Conservation (phyloP, 2,329 filamentous ascomycete species). For the Pseudogymnoascus sp. region DNA sequence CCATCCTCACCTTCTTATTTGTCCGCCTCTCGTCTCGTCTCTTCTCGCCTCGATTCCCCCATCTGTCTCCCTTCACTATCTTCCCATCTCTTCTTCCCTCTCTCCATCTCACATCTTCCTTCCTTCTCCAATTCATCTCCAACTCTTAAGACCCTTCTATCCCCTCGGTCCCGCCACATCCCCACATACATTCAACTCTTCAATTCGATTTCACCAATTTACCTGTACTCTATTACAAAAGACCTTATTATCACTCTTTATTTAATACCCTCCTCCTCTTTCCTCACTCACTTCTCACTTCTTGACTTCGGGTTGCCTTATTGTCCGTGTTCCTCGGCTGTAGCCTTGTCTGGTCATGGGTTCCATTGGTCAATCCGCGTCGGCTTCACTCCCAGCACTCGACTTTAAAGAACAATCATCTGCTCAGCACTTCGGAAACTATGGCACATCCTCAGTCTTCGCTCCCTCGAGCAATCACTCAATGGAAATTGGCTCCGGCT, state of each 20-base stretch:
- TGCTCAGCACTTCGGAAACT: background rate
- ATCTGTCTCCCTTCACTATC: slow-evolving; percentile 9
- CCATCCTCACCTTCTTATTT: slow-evolving; percentile 8
- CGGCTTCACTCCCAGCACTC: slow-evolving; percentile 1
- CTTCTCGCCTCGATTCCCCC: background rate
- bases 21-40: slow-evolving; percentile 11
- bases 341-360: slow-evolving; percentile 5
- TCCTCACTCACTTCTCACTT: slow-evolving; percentile 1
- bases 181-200: background rate
- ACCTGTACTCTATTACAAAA: slow-evolving; percentile 7
- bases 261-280: background rate
- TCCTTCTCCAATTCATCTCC: background rate
- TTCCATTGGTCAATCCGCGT: slow-evolving; percentile 8
- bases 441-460: background rate
- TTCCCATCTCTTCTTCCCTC: slow-evolving; percentile 4
- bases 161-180: background rate
- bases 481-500: background rate
- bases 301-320: background rate
- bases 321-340: background rate
- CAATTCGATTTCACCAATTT: background rate
- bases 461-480: background rate
- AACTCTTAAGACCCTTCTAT: background rate
- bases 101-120: background rate
- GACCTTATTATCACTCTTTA: background rate
- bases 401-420: background rate